phyloP scores from a whole-genome alignment of 1,284 basidiomycete genomes.

The Melanopsichium pennsylvanicum region DNA sequence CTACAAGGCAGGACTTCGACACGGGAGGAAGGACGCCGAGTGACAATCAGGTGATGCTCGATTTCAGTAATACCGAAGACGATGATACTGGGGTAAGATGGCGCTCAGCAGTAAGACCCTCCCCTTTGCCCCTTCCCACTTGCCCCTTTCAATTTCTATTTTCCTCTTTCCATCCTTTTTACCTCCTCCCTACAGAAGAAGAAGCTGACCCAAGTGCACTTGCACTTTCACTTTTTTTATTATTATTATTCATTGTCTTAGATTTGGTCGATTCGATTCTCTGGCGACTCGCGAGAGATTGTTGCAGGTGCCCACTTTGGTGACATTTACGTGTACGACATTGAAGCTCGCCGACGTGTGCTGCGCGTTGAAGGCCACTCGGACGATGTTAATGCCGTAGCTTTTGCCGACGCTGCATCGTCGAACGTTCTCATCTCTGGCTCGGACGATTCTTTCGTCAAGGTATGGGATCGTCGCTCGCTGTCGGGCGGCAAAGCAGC shows the following conservation, averaged over 20 bases:
- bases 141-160: not conserved
- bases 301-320: slow-evolving; percentile 72
- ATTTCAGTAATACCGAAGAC: slow-evolving; percentile 66
- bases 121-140: not conserved
- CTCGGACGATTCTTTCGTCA: slow-evolving; percentile 90
- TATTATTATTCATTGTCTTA: slow-evolving; percentile 24
- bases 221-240: not conserved
- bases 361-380: slow-evolving; percentile 84
- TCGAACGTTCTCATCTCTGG: slow-evolving; percentile 93
- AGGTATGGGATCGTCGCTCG: slow-evolving; percentile 94
- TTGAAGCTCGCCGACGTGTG: slow-evolving; percentile 78
- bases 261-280: slow-evolving; percentile 94
- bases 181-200: too few species aligned
- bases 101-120: slow-evolving; percentile 54
- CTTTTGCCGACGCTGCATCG: slow-evolving; percentile 89
- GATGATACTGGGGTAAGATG: slow-evolving; percentile 61
- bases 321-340: slow-evolving; percentile 82
- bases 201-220: not conserved
- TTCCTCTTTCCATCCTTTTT: not conserved
- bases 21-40: slow-evolving; percentile 30
- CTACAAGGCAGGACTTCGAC: slow-evolving; percentile 70
- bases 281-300: slow-evolving; percentile 92
- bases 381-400: slow-evolving; percentile 92
- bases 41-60: slow-evolving; percentile 59
- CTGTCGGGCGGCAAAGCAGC: slow-evolving; percentile 80